Evolutionary conservation across 257 asterid species (phyloP), one percentile per base, ranked within the genome.

Genomic region (Rehmannia glutinosa): DNA sequence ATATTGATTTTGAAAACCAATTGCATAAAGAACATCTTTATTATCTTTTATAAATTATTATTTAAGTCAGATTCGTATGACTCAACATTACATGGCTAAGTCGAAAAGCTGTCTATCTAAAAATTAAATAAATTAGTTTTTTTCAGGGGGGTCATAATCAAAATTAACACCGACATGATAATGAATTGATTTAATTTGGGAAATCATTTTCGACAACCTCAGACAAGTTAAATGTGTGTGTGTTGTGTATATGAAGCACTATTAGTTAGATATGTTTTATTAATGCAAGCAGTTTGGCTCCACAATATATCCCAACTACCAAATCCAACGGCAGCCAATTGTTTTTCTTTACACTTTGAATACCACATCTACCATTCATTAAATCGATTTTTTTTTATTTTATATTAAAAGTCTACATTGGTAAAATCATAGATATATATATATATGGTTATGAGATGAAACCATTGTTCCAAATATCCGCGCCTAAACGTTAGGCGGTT

Each of bases 81-180:
- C 83, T 85, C 92, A 73, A 80, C 83, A 67, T 75, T 78, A 70
- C 82, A 76, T 77, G 86, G 80, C 73, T 27, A n/a, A 43, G 60
- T 58, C 16, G 63, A 51, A 77, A 69, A 73, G 62, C 8, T 50
- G 59, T 51, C 47, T 47, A 15, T 38, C 9, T 20, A 21, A 45
- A 43, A 23, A 64, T 13, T 50, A 64, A 71, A 51, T 47, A 64
- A 27, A 21, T 56, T 19, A 17, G 32, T n/a, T 41, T 27, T 27
- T 19, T 50, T n/a, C n/a, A 6, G 64, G 69, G 23, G 32, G 46
- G 70, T 77, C 88, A 59, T 56, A 69, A 81, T 85, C 92, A 73
- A 51, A 8, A 2, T 60, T 60, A 67, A 60, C n/a, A n/a, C n/a
- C n/a, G n/a, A 45, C 1, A 39, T 45, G 30, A 1, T 19, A 38